Evolutionary conservation across 768 basidiomycete species (phyloP), one percentile per base, ranked within the genome.

Genomic region (Xerocomus spinulosus): DNA sequence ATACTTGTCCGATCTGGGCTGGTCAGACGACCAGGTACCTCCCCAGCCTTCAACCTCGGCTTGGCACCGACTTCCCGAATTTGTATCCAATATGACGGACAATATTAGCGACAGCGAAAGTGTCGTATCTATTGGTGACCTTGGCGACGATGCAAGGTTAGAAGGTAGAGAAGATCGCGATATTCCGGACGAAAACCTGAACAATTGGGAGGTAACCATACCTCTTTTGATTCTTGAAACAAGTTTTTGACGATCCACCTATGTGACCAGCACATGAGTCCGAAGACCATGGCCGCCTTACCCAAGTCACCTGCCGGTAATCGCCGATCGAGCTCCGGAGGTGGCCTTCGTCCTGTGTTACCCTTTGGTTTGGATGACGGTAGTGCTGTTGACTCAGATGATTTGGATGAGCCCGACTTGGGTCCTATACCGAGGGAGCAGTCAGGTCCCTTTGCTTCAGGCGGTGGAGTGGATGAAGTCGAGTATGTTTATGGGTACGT

Each of bases 81-180:
- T 92, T 59, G 85, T 84, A 24, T 76, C 82, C 24, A 84, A 85
- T 52, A 85, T 92, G 55, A 81, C 84, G 25, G 93, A 96, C 59
- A 81, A 82, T 18, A 92, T 96, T 53, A 92, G 90, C 62, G 95
- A 98, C 64, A 90, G 84, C 56, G 96, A 97, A 69, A 96, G 91
- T 58, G 88, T 94, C 18, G 91, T 78, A 15, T 83, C 87, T 17
- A 92, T 97, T 49, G 88, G 88, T 45, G 89, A 97, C 60, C 73
- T 97, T 44, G 85, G 87, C 25, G 85, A 92, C 56, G 90, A 88
- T 53, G 71, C 80, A 48, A 75, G 87, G 43, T 67, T 92, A 49
- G 80, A 83, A 55, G 76, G 76, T 36, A 73, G 79, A 48, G 82
- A 83, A 48, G 82, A 84, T 41, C 74, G 76, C 34, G 85, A 83